These are phyloP conservation scores for Crithidia sp. DNA, from an alignment of 208 protist genomes.

Conservation along the genomic window DNA sequence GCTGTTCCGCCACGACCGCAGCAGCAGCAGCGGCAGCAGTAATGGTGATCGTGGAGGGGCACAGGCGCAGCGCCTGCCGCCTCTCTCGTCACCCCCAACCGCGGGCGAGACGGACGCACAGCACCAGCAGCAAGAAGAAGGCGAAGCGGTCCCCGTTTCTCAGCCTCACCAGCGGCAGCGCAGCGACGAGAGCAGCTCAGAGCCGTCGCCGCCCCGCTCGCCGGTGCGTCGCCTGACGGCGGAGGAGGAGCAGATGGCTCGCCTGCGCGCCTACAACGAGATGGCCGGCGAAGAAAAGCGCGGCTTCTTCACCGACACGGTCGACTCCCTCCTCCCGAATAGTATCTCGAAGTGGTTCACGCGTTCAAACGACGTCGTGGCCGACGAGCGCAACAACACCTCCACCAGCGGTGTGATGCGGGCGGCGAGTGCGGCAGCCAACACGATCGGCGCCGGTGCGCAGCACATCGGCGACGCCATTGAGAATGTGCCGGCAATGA, in stretches of 20 bases:
- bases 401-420: constrained; percentile 29
- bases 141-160: too few relatives aligned
- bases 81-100: neutral
- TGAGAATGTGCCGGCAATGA: constrained; percentile 37
- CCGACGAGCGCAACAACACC: constrained; percentile 9
- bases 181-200: constrained; percentile 2
- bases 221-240: constrained; percentile 24
- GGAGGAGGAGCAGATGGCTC: constrained; percentile 49
- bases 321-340: constrained; percentile 30
- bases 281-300: constrained; percentile 10
- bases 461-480: constrained; percentile 39
- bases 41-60: neutral
- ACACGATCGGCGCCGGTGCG: constrained; percentile 26
- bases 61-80: neutral
- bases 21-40: neutral
- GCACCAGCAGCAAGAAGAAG: neutral
- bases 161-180: constrained; percentile 7
- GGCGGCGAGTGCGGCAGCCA: constrained; percentile 17
- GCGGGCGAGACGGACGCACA: neutral
- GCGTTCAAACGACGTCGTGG: constrained; percentile 19
- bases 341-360: constrained; percentile 17
- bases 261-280: constrained; percentile 43
- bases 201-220: neutral
- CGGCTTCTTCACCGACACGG: constrained; percentile 39
- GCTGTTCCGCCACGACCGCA: neutral